phyloP scores from a whole-genome alignment of 129 eudicot genomes.

The Escallonia herrerae region DNA sequence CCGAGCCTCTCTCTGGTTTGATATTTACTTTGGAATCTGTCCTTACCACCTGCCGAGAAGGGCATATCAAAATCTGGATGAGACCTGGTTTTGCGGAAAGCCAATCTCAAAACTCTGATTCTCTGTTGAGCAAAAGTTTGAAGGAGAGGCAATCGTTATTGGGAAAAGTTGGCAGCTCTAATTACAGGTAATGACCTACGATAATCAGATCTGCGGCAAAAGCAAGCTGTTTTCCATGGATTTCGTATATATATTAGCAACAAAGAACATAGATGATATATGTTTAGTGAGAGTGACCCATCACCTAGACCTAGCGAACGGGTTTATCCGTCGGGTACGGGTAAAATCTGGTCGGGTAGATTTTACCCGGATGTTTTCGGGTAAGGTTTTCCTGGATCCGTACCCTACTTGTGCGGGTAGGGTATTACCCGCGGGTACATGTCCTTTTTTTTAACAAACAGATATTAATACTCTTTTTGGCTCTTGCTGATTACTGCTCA shows the following conservation, averaged over 20 bases:
- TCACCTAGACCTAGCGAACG: too few species aligned
- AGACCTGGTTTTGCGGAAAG: constrained; percentile 62
- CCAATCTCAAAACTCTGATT: constrained; percentile 44
- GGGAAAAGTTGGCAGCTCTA: constrained; percentile 29
- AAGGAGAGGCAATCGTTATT: constrained; percentile 43
- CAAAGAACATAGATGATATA: constrained; percentile 10
- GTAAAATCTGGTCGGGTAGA: too few species aligned
- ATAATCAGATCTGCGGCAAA: background rate
- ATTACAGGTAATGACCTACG: constrained; percentile 37
- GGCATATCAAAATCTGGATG: constrained; percentile 82
- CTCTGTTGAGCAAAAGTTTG: constrained; percentile 35
- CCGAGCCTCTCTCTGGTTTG: constrained; percentile 80
- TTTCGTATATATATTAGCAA: background rate
- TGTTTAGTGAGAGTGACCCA: constrained; percentile 30
- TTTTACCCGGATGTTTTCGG: too few species aligned
- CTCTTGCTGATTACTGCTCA: too few species aligned
- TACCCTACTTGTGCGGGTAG: too few species aligned
- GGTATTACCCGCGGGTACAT: too few species aligned
- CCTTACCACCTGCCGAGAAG: constrained; percentile 76
- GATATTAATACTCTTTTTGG: too few species aligned
- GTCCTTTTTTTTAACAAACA: too few species aligned
- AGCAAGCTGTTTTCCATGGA: constrained; percentile 15
- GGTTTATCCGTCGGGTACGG: too few species aligned
- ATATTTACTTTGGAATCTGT: constrained; percentile 67
- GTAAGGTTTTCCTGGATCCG: too few species aligned